Evolutionary conservation across 768 basidiomycete species (phyloP), one percentile per base, ranked within the genome.

Genomic region (Suillus subaureus): DNA sequence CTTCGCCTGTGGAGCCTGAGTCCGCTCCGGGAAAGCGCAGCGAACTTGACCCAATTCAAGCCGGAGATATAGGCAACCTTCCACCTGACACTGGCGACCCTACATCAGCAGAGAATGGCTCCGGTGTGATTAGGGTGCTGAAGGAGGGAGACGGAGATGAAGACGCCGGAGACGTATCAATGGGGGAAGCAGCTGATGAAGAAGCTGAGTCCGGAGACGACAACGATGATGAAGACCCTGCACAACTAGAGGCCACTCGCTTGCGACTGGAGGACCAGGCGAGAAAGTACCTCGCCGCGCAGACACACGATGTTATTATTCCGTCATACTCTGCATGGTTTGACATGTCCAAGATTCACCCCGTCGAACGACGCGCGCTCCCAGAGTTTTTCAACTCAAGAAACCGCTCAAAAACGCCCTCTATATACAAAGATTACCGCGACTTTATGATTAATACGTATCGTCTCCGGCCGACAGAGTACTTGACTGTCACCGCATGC

Each of bases 391-490:
- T 99, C 87, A 96, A 94, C 75, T 93, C 92, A 54, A 85, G 94
- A 62, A 98, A 99, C 77, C 81, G 96, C 64, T 92, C 90, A 67
- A 99, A 99, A 80, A 97, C 97, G 2, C 97, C 97, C 0, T 84
- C 93, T 23, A 95, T 98, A 67, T 99, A 99, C 83, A 99, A 99
- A 78, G 97, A 99, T 76, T 99, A 99, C 73, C 89, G 97, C 66
- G 97, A 99, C 83, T 99, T 99, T 71, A 99, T 99, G 97, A 88
- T 99, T 77, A 98, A 99, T 80, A 96, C 97, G 1, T 99, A 98
- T 78, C 85, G 97, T 61, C 83, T 99, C 45, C 85, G 97, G 61
- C 97, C 97, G 2, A 86, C 86, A 28, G 97, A 99, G 76, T 99
- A 99, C 72, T 85, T 99, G 65, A 99, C 97, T 21, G 93, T 99